Evolutionary conservation across 2,329 filamentous ascomycete genomes (phyloP).

Genomic region (Talaromyces amestolkiae): DNA sequence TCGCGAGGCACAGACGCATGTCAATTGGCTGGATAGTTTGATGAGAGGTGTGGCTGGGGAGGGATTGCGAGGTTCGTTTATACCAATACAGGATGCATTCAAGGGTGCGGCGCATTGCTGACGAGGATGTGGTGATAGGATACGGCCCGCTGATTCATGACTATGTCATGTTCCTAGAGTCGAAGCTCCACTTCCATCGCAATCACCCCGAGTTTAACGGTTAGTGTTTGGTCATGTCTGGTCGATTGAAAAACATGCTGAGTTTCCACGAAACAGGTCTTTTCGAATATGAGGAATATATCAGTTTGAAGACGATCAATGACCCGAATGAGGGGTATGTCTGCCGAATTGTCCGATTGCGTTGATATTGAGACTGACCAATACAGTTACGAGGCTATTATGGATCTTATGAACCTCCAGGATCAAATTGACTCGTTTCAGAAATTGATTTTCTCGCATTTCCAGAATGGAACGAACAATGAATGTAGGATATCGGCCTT

Average conservation of each 20-base stretch:
- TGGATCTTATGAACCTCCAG: constrained; percentile 91
- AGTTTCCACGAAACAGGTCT: constrained; percentile 52
- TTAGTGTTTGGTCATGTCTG: constrained; percentile 28
- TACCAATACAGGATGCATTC: not conserved
- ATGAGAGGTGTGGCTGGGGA: constrained; percentile 79
- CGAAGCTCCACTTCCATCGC: constrained; percentile 94
- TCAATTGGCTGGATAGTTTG: constrained; percentile 88
- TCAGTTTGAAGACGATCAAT: constrained; percentile 95
- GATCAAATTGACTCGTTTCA: constrained; percentile 99
- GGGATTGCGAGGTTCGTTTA: constrained; percentile 67
- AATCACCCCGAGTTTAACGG: constrained; percentile 98
- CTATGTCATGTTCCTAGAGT: constrained; percentile 92
- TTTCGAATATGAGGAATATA: constrained; percentile 98
- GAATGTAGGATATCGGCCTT: constrained; percentile 94
- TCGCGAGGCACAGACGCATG: constrained; percentile 83
- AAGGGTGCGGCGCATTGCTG: not conserved
- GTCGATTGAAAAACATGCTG: not conserved
- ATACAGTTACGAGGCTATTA: constrained; percentile 78
- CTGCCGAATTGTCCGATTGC: not conserved
- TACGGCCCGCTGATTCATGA: constrained; percentile 92
- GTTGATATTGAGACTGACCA: constrained; percentile 24
- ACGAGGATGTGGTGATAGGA: constrained; percentile 40
- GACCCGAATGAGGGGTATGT: constrained; percentile 91
- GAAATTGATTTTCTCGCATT: constrained; percentile 97
- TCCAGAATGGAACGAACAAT: constrained; percentile 86